A percentile compares a stretch with the other conserved stretches of the same genome.
Conservation (phyloP, 1,284 basidiomycete species). For the Ustilago hordei region DNA sequence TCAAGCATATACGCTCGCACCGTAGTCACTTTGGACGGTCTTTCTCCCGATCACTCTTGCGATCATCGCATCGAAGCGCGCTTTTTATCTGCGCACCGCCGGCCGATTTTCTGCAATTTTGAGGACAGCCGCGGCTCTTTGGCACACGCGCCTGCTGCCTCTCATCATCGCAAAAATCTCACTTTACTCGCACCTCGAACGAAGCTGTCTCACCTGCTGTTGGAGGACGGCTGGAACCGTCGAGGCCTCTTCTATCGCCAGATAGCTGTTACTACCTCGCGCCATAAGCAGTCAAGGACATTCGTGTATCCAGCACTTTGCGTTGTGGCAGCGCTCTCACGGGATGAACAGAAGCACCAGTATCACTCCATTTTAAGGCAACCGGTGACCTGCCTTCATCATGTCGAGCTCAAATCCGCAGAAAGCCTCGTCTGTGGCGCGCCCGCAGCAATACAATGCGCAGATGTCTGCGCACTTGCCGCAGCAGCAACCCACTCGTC, state of each 20-base stretch:
- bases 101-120: not conserved
- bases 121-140: not conserved
- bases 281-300: too few relatives aligned
- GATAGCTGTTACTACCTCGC: too few relatives aligned
- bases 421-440: not conserved
- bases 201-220: too few relatives aligned
- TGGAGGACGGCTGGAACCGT: too few relatives aligned
- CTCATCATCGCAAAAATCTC: too few relatives aligned
- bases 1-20: not conserved
- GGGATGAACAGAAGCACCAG: too few relatives aligned
- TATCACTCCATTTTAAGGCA: too few relatives aligned
- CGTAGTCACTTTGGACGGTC: not conserved
- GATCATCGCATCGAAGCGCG: not conserved
- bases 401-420: conserved; percentile 1
- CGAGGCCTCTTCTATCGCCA: too few relatives aligned
- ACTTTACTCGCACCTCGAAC: too few relatives aligned
- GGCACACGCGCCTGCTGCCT: too few relatives aligned
- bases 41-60: not conserved
- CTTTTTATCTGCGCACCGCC: not conserved
- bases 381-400: not conserved
- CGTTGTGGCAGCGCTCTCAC: too few relatives aligned
- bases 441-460: conserved; percentile 5
- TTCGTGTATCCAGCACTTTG: too few relatives aligned
- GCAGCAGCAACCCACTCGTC: conserved; percentile 10
- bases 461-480: conserved; percentile 12